Evolutionary conservation across 257 asterid genomes (phyloP), one percentile per base, ranked within the genome.

Genomic region (Petunia axillaris): DNA sequence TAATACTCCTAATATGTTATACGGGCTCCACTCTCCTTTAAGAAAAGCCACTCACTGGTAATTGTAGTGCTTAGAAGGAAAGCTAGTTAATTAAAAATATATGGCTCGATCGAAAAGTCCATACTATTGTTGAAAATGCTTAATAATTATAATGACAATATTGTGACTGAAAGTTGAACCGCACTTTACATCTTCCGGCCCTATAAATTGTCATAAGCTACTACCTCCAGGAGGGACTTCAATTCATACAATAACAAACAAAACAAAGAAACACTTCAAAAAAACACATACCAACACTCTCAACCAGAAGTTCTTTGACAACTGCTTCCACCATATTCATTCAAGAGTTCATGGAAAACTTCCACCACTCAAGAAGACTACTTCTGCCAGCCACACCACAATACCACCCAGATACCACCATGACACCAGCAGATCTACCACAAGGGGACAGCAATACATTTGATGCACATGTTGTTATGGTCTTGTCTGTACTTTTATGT

Each of bases 391-490:
- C 11, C 43, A 70, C 11, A 9, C 77, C 43, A 70, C 59, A 46
- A 68, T 44, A 68, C 58, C 76, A 44, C n/a, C 76, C 4, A 4
- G 58, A 68, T 6, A 4, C 6, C 16, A 68, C 76, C 76, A 6
- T 68, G n/a, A 40, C 76, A 70, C 59, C 59, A 70, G 10, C 77
- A 16, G 1, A 70, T 46, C 1, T 46, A 25, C 39, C 77, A 70
- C 59, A 70, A 16, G 77, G 41, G 10, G 59, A 70, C 8, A 70
- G 43, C 43, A 70, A 70, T 70, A 70, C 77, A 10, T 70, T 70
- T 70, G 77, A 70, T 70, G 77, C 77, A 46, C 77, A 70, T 70
- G 77, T 70, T 46, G 77, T 70, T 14, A 70, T 70, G 77, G 77
- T 70, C 25, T 10, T 70, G 48, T 46, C 77, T 9, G 77, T 70